phyloP scores from a whole-genome alignment of 768 basidiomycete genomes.

The Cubamyces lactineus region DNA sequence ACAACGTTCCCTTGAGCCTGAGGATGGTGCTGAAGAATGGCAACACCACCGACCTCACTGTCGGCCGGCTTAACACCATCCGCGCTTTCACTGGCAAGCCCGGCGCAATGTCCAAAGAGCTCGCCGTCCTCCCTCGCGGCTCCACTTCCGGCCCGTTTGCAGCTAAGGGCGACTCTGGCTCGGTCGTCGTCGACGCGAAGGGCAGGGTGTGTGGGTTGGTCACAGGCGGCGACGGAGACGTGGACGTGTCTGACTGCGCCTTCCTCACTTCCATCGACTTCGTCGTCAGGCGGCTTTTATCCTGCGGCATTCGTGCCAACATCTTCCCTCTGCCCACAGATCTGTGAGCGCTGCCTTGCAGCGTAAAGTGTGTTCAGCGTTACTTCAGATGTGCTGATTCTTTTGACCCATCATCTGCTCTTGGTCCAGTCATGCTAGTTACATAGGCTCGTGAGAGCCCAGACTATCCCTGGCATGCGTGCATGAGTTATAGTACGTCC shows the following conservation, averaged over 20 bases:
- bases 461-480: no score
- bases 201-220: conserved; percentile 25
- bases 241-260: conserved; percentile 24
- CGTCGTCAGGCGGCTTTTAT: conserved; percentile 12
- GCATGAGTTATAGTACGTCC: no score
- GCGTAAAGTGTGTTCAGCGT: no score
- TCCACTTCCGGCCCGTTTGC: conserved; percentile 29
- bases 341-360: no score
- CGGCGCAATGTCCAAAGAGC: conserved; percentile 9
- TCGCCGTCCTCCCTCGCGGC: conserved; percentile 13
- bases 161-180: conserved; percentile 29
- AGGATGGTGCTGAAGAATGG: no score
- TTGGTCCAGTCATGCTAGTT: no score
- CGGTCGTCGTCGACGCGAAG: conserved; percentile 24
- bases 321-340: conserved; percentile 16
- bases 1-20: no score
- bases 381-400: no score
- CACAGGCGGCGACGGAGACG: conserved; percentile 28
- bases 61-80: conserved; percentile 16
- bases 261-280: conserved; percentile 29
- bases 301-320: conserved; percentile 8
- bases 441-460: no score
- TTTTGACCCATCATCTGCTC: no score
- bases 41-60: no score
- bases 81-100: conserved; percentile 7